These are phyloP conservation scores for Phytopythium cucurbitacearum DNA, from an alignment of 352 stramenopile genomes.

Conservation along the genomic window DNA sequence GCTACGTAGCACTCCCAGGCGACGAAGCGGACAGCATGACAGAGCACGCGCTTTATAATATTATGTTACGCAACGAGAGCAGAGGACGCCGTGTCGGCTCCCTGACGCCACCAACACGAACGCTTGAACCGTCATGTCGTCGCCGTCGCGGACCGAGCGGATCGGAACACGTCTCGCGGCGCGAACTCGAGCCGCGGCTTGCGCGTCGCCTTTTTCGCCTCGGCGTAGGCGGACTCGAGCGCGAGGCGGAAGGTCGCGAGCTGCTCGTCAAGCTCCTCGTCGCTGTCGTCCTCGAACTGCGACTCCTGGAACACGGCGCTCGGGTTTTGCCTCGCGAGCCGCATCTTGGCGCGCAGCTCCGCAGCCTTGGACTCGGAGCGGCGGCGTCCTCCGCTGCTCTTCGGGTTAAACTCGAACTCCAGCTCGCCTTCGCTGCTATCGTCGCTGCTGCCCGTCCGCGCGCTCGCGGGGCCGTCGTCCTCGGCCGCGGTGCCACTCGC, in stretches of 20 bases:
- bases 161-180: constrained; percentile 70
- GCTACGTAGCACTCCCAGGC: too few species aligned
- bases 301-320: constrained; percentile 80
- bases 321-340: constrained; percentile 58
- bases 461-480: neutral
- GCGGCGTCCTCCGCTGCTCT: neutral
- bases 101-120: constrained; percentile 5
- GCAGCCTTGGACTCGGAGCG: constrained; percentile 4
- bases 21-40: too few species aligned
- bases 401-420: constrained; percentile 3
- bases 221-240: constrained; percentile 67
- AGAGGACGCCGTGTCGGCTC: too few species aligned
- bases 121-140: too few species aligned
- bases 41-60: too few species aligned
- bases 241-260: constrained; percentile 76
- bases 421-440: constrained; percentile 5
- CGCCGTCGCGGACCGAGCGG: constrained; percentile 13
- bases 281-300: constrained; percentile 77
- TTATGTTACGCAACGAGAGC: too few species aligned
- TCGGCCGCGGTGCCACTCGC: constrained; percentile 3
- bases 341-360: constrained; percentile 60
- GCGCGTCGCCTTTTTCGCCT: constrained; percentile 45
- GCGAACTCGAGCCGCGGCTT: constrained; percentile 65
- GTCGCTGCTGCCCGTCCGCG: constrained; percentile 8
- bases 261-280: constrained; percentile 70